A percentile compares a stretch with the other conserved stretches of the same genome.
Evolutionary conservation across 1,284 basidiomycete species (phyloP).

Genomic region (Rhizoctonia solani): DNA sequence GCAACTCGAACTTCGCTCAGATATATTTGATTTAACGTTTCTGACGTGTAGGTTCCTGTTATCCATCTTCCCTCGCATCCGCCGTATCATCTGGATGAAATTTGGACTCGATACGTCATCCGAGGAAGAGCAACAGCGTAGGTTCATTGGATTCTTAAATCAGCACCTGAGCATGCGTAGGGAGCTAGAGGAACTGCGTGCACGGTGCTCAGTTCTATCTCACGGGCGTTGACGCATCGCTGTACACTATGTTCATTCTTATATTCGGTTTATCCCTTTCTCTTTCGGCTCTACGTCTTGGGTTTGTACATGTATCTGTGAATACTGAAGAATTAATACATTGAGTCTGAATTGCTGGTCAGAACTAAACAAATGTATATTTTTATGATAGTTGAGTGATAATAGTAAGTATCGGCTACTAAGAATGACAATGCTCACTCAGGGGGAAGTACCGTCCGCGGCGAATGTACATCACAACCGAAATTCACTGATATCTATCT

Average conservation of each 20-base stretch:
- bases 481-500: no score
- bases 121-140: background rate
- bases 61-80: slow-evolving; percentile 3
- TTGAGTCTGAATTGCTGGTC: no score
- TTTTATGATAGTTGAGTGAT: no score
- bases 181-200: background rate
- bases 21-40: background rate
- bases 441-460: no score
- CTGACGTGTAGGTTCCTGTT: slow-evolving; percentile 11
- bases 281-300: no score
- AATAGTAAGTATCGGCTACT: no score
- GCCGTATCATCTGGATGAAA: slow-evolving; percentile 1
- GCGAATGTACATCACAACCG: no score
- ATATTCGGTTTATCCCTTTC: background rate
- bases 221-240: background rate
- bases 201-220: background rate
- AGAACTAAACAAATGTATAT: no score
- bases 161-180: slow-evolving; percentile 1
- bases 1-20: background rate
- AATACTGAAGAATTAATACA: no score
- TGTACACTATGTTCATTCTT: background rate
- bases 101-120: background rate
- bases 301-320: no score
- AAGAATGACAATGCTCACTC: no score
- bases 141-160: slow-evolving; percentile 23